Base-by-base conservation (phyloP, 768 basidiomycete genomes). In the Suillus weaverae region DNA sequence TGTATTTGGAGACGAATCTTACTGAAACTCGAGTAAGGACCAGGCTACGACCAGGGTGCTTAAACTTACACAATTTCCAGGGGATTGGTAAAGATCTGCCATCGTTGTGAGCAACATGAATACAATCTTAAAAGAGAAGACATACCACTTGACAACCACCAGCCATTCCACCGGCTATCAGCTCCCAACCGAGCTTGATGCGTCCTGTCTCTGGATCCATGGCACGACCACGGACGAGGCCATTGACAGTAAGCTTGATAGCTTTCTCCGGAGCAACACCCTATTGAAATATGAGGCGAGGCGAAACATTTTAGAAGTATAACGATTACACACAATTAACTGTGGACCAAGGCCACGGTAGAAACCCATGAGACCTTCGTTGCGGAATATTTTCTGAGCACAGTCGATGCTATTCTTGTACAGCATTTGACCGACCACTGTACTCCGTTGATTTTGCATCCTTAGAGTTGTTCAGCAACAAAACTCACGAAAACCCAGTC, bases 321-420 rank as follows among this genome's bases (percentile, higher is more conserved):
- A 56, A 33, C 30, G 18, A 35, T 5, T 55, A 68, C 84, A 70
- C 72, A 94, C 97, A 69, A 99, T 84, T 54, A 99, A 84, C 71
- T 99, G 97, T 44, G 97, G 96, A 10, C 94, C 91, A 54, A 99
- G 85, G 36, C 97, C 97, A 36, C 96, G 89, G 78, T 99, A 99
- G 79, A 99, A 99, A n/a, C 97, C 97, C 0, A 86, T 39, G 71
- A 94, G 84, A 20, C 97, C 97, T 79, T 99, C 97, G 72, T 97
- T 97, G 62, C 88, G 86, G 76, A 98, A 89, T 32, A 99, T 96
- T 75, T 97, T 99, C 71, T 83, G 83, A 36, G 95, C 91, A 74
- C 97, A 99, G 73, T 99, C 97, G 43, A 92, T 72, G 70, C 94
- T 96, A 81, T 97, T 99, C 82, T 95, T 92, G 82, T 99, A 99